phyloP scores from a whole-genome alignment of 2,329 filamentous ascomycete species.

The Aspergillus fischeri region DNA sequence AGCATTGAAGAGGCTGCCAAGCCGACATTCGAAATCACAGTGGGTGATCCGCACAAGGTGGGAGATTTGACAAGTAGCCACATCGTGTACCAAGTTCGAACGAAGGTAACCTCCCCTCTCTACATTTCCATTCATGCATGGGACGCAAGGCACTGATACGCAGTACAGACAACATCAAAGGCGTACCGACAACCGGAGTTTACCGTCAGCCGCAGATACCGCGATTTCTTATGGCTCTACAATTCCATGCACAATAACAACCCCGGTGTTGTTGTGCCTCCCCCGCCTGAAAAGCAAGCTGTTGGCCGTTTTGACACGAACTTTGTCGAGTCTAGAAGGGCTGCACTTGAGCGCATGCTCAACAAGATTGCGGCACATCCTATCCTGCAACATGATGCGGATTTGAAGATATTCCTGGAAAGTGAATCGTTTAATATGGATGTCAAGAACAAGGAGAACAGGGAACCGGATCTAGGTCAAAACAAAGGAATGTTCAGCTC shows the following conservation, averaged over 20 bases:
- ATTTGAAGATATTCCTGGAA: slow-evolving; percentile 94
- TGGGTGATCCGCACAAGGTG: slow-evolving; percentile 96
- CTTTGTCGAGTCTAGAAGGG: slow-evolving; percentile 88
- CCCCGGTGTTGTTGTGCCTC: slow-evolving; percentile 89
- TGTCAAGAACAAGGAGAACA: slow-evolving; percentile 94
- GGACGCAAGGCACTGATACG: slow-evolving; percentile 7
- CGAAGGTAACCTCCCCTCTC: slow-evolving; percentile 60
- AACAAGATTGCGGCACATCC: slow-evolving; percentile 92
- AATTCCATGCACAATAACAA: slow-evolving; percentile 91
- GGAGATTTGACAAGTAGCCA: slow-evolving; percentile 95
- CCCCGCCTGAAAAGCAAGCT: slow-evolving; percentile 95
- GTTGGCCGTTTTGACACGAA: slow-evolving; percentile 94
- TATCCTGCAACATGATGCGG: slow-evolving; percentile 84
- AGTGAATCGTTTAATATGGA: slow-evolving; percentile 95
- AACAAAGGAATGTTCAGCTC: slow-evolving; percentile 91
- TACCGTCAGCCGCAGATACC: slow-evolving; percentile 86
- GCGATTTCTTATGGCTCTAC: slow-evolving; percentile 97
- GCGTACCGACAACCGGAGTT: slow-evolving; percentile 92
- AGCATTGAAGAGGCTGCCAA: slow-evolving; percentile 91
- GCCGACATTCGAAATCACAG: slow-evolving; percentile 82
- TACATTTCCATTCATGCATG: not conserved
- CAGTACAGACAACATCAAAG: slow-evolving; percentile 78
- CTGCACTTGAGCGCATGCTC: slow-evolving; percentile 93
- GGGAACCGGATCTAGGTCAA: slow-evolving; percentile 78
- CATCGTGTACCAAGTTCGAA: slow-evolving; percentile 94